phyloP scores from a whole-genome alignment of 2,329 filamentous ascomycete species.

The Fusarium transvaalense region DNA sequence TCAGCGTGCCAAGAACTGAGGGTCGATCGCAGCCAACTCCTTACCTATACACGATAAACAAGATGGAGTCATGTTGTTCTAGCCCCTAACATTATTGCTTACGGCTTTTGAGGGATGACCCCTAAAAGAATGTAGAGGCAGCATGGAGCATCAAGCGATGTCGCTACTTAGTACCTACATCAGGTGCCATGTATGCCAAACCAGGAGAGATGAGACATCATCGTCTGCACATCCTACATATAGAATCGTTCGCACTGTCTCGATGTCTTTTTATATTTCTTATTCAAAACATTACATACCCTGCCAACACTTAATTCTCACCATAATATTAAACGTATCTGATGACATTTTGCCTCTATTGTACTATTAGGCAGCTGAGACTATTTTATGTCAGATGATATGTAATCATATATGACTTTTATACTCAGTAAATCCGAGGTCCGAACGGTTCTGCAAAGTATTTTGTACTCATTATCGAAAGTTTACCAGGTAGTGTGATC shows the following conservation, averaged over 20 bases:
- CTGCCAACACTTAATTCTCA: background rate
- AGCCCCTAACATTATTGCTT: background rate
- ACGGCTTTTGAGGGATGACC: background rate
- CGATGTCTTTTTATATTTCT: background rate
- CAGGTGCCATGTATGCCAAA: background rate
- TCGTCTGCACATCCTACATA: background rate
- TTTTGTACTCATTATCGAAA: too few species aligned
- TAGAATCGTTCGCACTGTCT: background rate
- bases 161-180: background rate
- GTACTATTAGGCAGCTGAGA: background rate
- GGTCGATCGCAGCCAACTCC: background rate
- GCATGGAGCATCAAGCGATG: conserved; percentile 35
- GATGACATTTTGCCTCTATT: background rate
- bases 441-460: too few species aligned
- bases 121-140: background rate
- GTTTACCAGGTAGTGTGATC: too few species aligned
- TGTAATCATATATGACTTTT: too few species aligned
- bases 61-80: background rate
- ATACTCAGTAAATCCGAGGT: too few species aligned
- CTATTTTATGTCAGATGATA: too few species aligned
- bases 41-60: background rate
- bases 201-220: background rate
- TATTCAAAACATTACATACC: too few species aligned
- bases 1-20: background rate
- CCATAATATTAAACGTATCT: background rate